These are phyloP conservation scores for Chamaenerion angustifolium DNA, from an alignment of 345 rosid species.

Conservation along the genomic window DNA sequence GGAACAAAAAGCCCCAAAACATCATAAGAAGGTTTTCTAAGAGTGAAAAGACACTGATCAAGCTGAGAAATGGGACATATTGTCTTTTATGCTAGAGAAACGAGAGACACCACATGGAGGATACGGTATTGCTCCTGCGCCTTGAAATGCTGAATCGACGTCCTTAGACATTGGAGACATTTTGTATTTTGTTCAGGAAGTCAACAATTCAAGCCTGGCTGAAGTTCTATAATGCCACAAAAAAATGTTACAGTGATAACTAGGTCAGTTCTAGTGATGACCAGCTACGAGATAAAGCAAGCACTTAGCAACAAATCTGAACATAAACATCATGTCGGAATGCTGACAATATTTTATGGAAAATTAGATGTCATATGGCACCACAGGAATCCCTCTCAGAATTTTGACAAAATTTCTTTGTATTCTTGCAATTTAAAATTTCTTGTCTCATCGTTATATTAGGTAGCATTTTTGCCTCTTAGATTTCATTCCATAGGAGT, in stretches of 20 bases:
- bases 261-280: background rate
- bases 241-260: background rate
- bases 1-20: background rate
- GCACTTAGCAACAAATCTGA: no score
- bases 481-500: no score
- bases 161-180: conserved; percentile 39
- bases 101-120: conserved; percentile 5
- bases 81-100: background rate
- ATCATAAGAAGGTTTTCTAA: background rate
- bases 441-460: no score
- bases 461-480: no score
- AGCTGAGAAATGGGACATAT: background rate
- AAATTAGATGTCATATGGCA: no score
- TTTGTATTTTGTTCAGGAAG: conserved; percentile 11
- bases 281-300: no score
- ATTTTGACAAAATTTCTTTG: no score
- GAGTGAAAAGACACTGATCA: background rate
- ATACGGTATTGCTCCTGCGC: conserved; percentile 53
- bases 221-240: background rate
- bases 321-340: no score
- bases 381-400: no score
- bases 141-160: conserved; percentile 37
- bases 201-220: background rate
- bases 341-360: no score
- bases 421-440: no score